A percentile compares a stretch with the other conserved stretches of the same genome.
These are phyloP conservation scores for Bocquillonia castaneifolia DNA, from an alignment of 441 rosid species.

Conservation along the genomic window DNA sequence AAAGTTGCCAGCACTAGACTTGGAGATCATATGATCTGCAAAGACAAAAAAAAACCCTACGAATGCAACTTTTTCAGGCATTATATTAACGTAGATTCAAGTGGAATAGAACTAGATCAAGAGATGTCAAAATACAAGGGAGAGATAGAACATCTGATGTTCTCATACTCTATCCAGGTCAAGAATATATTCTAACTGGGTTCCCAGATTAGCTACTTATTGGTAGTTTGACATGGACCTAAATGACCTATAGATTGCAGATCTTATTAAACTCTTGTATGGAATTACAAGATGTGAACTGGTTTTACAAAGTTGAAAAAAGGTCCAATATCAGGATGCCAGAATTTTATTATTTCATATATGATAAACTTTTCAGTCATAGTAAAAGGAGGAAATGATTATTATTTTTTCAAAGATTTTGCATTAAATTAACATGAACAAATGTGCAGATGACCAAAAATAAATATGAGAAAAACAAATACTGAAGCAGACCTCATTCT, in stretches of 20 bases:
- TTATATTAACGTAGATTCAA: background rate
- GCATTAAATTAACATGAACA: background rate
- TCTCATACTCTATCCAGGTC: background rate
- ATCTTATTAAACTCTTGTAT: too few species aligned
- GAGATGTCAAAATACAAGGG: background rate
- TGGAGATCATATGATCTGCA: background rate
- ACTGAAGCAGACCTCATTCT: conserved; percentile 64
- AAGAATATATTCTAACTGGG: background rate
- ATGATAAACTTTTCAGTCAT: background rate
- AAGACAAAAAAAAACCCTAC: background rate
- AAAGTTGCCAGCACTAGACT: background rate
- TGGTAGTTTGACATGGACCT: background rate
- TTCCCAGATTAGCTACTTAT: background rate
- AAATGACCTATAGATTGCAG: too few species aligned
- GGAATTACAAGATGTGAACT: background rate
- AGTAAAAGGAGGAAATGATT: too few species aligned
- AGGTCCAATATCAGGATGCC: background rate
- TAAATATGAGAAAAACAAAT: conserved; percentile 8
- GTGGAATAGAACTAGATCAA: background rate
- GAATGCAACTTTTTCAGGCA: background rate
- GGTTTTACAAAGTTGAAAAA: background rate
- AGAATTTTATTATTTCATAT: background rate
- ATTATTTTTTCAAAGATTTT: background rate
- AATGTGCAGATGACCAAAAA: background rate
- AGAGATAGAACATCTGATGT: background rate